Evolutionary conservation across 306 rosid species (phyloP), one percentile per base, ranked within the genome.

Genomic region (Cucumis sativus): DNA sequence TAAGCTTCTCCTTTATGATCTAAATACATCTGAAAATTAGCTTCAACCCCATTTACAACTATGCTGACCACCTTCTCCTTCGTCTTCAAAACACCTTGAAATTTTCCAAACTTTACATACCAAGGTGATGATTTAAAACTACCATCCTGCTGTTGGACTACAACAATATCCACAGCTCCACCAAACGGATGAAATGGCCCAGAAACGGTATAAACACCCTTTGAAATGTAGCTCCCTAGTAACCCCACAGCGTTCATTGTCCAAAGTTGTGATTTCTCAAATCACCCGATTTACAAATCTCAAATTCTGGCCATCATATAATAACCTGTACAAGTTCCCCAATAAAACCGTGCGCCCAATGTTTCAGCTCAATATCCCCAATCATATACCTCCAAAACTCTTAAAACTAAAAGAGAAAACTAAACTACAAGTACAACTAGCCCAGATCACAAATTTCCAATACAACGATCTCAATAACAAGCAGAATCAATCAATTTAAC

Each of bases 111-210:
- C 80, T 91, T 85, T 10, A 96, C 91, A 74, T 89, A 89, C 99
- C 99, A 96, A 5, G 96, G 96, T 0, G 98, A 96, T 1, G 99
- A 96, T 81, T 91, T 96, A 84, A 85, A 89, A 78, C 87, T 85
- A 37, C 97, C 99, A 65, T 96, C 98, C 74, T 25, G 84, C 78
- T 92, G 99, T 75, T 92, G 83, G 33, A 92, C 98, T 52, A 91
- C 97, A 68, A 96, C 91, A 30, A 96, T 91, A 77, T 96, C 99
- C 16, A 96, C 97, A 73, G 98, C 97, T 72, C 99, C 99, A 12
- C 99, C 99, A 80, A 95, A 89, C 0, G 99, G 97, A 78, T 89
- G 99, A 71, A 96, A 91, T 5, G 99, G 91, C 5, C 87, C 97
- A 10, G 97, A 88, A 20, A 91, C 97, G 0, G 88, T 86, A 88